Percentiles rank a stretch among this genome's conserved stretches.
Conservation (phyloP, 78 protist genomes). For the Emiliania huxleyi region DNA sequence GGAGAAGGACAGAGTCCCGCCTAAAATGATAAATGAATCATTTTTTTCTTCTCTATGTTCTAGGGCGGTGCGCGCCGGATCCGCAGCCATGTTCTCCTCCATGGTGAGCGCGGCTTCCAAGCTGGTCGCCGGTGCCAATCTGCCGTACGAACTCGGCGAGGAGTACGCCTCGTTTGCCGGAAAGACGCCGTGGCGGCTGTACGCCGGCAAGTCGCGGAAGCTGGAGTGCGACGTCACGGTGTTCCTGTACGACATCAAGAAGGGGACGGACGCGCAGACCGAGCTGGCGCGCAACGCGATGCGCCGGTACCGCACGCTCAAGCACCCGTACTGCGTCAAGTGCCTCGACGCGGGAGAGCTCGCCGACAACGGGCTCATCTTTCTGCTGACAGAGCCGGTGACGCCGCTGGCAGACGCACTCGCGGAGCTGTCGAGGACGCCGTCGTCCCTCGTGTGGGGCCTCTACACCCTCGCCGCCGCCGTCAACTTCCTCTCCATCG, state of each 20-base stretch:
- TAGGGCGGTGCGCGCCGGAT: too few relatives aligned
- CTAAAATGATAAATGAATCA: too few relatives aligned
- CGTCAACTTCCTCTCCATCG: not conserved
- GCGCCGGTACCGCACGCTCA: not conserved
- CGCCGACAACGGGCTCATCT: not conserved
- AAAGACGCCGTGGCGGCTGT: constrained; percentile 6
- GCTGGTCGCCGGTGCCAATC: not conserved
- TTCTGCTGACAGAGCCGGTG: constrained; percentile 45
- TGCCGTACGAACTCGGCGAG: not conserved
- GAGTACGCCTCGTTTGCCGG: not conserved
- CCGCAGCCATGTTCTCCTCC: too few relatives aligned
- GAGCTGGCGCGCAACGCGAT: not conserved
- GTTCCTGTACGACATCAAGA: not conserved
- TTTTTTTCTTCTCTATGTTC: too few relatives aligned
- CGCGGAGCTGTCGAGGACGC: not conserved
- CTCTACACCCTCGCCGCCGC: not conserved
- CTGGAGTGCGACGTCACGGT: not conserved
- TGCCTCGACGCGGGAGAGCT: not conserved
- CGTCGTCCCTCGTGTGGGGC: not conserved
- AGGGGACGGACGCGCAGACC: not conserved
- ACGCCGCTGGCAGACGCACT: constrained; percentile 23
- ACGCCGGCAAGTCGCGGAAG: not conserved
- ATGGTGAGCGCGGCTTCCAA: not conserved
- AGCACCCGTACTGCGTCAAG: not conserved
- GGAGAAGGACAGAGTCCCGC: too few relatives aligned